These are phyloP conservation scores for Coniferiporia weirii DNA, from an alignment of 1,284 basidiomycete genomes.

Conservation along the genomic window DNA sequence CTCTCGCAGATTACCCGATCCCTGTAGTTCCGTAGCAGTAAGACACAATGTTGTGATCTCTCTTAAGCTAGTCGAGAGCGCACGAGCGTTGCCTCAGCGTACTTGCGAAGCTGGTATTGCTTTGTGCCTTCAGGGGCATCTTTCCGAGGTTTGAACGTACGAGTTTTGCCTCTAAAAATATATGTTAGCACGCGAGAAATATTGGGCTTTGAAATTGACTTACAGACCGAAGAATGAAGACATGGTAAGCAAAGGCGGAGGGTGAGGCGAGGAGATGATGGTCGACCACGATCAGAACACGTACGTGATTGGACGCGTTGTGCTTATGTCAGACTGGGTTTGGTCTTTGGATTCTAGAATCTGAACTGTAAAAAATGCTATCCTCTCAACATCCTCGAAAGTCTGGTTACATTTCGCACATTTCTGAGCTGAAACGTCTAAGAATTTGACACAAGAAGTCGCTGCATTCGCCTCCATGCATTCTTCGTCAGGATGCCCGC, in stretches of 20 bases:
- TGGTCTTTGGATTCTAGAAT: no score
- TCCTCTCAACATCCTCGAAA: no score
- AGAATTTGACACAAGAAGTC: no score
- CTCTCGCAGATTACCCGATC: constrained; percentile 86
- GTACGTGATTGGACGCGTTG: background rate
- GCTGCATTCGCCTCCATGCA: no score
- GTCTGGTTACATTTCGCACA: no score
- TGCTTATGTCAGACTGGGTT: no score
- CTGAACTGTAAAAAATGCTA: no score
- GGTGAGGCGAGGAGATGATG: background rate
- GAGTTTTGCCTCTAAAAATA: constrained; percentile 68
- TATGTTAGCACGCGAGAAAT: background rate
- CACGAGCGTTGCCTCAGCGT: constrained; percentile 94
- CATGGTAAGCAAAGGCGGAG: constrained; percentile 37
- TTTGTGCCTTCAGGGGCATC: constrained; percentile 95
- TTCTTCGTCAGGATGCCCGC: no score
- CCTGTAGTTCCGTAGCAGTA: constrained; percentile 42
- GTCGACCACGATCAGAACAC: background rate
- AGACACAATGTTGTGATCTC: constrained; percentile 3
- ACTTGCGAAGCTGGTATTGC: constrained; percentile 95
- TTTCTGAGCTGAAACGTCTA: no score
- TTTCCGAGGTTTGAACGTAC: constrained; percentile 95
- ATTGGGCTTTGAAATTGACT: constrained; percentile 29
- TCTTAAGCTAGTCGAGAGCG: constrained; percentile 23
- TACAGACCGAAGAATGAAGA: constrained; percentile 83